Base-by-base conservation (phyloP, 176 grass and related monocot genomes). In the Typha latifolia region DNA sequence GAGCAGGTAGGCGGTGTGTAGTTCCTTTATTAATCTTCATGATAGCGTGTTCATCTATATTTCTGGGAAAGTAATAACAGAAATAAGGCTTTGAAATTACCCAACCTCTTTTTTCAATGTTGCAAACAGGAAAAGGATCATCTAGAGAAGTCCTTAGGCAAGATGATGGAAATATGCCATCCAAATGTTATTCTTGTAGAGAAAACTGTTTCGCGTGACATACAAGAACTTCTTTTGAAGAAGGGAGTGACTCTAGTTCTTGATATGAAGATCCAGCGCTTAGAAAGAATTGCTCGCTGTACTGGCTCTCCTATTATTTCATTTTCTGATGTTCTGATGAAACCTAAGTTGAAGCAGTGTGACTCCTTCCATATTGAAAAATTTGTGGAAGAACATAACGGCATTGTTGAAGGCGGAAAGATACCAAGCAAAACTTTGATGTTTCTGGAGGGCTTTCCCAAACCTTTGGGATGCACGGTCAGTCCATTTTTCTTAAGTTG, bases 171-270 rank as follows among this genome's bases (percentile, higher is more conserved):
- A 68, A 75, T 70, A 79, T 84, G 83, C 75, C 76, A 61, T 19
- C 90, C 90, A 50, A 84, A 95, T 79, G 85, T 95, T 69, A 82
- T 95, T 65, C 63, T 95, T 78, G 90, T 95, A 37, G 90, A 95
- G 74, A 95, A 95, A 84, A 86, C 77, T 47, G 86, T 95, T 86
- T 86, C 85, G 62, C 77, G 85, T 62, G 79, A 86, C 62, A 84
- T 90, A 79, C 90, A 90, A 66, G 86, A 95, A 61, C 49, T 89
- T 70, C 68, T 95, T 74, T 49, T 90, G 48, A 85, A 80, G 75
- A 79, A 84, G 82, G 86, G 83, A 51, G 82, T 84, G 43, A 86
- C 90, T 1, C 59, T 95, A 48, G 81, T 95, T 74, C 75, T 85
- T 68, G 85, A 95, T 79, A 84, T 95, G 90, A 89, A 90, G 72